Percentiles rank a stretch among this genome's conserved stretches.
These are phyloP conservation scores for Daedalea quercina DNA, from an alignment of 768 basidiomycete species.

Conservation along the genomic window DNA sequence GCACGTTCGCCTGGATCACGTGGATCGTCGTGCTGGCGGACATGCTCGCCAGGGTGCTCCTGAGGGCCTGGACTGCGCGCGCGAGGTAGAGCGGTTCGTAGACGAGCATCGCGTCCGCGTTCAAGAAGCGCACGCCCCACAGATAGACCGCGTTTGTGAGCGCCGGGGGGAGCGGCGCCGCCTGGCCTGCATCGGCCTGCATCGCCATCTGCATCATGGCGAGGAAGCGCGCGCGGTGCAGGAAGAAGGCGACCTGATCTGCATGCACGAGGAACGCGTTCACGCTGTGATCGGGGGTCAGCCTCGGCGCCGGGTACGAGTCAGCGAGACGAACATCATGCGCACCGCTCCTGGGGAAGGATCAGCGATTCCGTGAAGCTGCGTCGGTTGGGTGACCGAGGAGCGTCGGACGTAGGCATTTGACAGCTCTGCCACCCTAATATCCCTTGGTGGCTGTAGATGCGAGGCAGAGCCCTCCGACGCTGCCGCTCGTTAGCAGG, in stretches of 20 bases:
- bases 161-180: slow-evolving; percentile 18
- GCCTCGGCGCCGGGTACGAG: background rate
- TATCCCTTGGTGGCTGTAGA: background rate
- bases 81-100: slow-evolving; percentile 36
- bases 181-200: slow-evolving; percentile 4
- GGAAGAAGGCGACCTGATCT: slow-evolving; percentile 60
- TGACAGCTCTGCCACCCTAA: background rate
- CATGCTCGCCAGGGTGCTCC: slow-evolving; percentile 23
- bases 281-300: slow-evolving; percentile 30
- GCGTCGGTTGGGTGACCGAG: background rate
- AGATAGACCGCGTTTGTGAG: slow-evolving; percentile 38
- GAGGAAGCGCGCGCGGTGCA: slow-evolving; percentile 42
- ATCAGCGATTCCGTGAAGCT: background rate
- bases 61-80: slow-evolving; percentile 37
- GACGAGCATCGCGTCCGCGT: slow-evolving; percentile 10
- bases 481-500: background rate
- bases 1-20: slow-evolving; percentile 26
- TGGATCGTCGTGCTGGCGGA: slow-evolving; percentile 30
- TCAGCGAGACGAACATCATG: slow-evolving; percentile 4
- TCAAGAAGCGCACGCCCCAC: slow-evolving; percentile 21
- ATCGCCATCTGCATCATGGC: slow-evolving; percentile 12
- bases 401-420: background rate
- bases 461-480: background rate
- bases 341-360: slow-evolving; percentile 7
- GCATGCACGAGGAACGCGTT: slow-evolving; percentile 54